A percentile compares a stretch with the other conserved stretches of the same genome.
Evolutionary conservation across 2,329 filamentous ascomycete genomes (phyloP).

Genomic region (Ceratocystis harringtonii): DNA sequence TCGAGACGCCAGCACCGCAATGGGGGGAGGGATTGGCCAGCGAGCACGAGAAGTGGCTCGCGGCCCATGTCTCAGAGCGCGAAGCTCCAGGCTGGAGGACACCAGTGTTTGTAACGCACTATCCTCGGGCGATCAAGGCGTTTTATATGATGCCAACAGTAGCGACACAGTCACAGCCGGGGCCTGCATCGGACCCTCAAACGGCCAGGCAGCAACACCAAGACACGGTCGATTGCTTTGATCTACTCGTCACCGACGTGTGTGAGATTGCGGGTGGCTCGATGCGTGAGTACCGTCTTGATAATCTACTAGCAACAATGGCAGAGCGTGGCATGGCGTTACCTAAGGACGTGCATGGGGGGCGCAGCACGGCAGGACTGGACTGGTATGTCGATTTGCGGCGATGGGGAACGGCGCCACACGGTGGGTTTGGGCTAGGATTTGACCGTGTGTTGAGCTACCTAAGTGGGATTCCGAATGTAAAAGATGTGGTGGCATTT

Average conservation of each 20-base stretch:
- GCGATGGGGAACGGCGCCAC: constrained; percentile 78
- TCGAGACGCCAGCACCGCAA: constrained; percentile 46
- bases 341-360: constrained; percentile 12
- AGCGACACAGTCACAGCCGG: background rate
- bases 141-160: constrained; percentile 48
- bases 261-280: constrained; percentile 82
- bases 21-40: constrained; percentile 69
- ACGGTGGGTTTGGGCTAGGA: constrained; percentile 80
- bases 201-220: too few species aligned
- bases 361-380: constrained; percentile 27
- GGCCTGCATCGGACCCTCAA: background rate
- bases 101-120: constrained; percentile 86
- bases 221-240: constrained; percentile 72
- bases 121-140: constrained; percentile 76
- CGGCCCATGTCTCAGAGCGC: constrained; percentile 43
- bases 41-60: constrained; percentile 85
- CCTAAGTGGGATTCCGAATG: constrained; percentile 62
- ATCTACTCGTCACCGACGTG: constrained; percentile 70
- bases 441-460: constrained; percentile 81
- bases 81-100: constrained; percentile 32
- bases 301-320: constrained; percentile 57
- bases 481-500: constrained; percentile 76
- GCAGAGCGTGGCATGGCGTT: constrained; percentile 44
- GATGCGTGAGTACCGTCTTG: constrained; percentile 67
- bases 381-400: constrained; percentile 83